Conservation (phyloP, 2,329 filamentous ascomycete genomes). For the Fusarium sp. region DNA sequence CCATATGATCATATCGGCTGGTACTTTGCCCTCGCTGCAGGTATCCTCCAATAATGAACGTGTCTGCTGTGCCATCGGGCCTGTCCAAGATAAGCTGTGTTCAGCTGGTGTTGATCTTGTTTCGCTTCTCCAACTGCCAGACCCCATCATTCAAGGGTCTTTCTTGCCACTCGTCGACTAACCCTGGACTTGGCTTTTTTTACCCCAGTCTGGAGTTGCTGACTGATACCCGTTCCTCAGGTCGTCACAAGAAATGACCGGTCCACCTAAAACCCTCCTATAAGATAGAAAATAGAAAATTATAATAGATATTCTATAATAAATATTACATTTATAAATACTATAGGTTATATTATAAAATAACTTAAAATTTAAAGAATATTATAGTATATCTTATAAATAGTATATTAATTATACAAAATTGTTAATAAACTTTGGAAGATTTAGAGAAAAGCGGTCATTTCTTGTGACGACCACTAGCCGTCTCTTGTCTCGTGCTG, state of each 20-base stretch:
- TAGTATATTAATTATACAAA: too few species aligned
- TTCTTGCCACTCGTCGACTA: conserved; percentile 1
- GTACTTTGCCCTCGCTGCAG: background rate
- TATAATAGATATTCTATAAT: too few species aligned
- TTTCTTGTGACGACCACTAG: too few species aligned
- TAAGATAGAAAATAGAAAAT: too few species aligned
- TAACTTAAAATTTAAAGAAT: too few species aligned
- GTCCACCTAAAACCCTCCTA: too few species aligned
- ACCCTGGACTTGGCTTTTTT: conserved; percentile 18
- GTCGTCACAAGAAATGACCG: too few species aligned
- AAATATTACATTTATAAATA: too few species aligned
- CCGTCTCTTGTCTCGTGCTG: background rate
- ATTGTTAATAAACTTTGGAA: too few species aligned
- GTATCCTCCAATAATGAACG: background rate
- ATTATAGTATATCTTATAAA: too few species aligned
- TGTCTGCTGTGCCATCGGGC: background rate
- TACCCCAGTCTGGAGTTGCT: conserved; percentile 34
- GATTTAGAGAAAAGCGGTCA: too few species aligned
- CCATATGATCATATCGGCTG: background rate
- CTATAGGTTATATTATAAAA: too few species aligned
- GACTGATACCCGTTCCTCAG: conserved; percentile 21
- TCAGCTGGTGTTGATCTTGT: conserved; percentile 18
- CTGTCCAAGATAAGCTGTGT: conserved; percentile 5
- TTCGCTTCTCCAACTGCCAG: conserved; percentile 15
- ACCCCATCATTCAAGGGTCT: conserved; percentile 12